Conservation (phyloP, 1,284 basidiomycete species). For the Taiwanofungus camphoratus region DNA sequence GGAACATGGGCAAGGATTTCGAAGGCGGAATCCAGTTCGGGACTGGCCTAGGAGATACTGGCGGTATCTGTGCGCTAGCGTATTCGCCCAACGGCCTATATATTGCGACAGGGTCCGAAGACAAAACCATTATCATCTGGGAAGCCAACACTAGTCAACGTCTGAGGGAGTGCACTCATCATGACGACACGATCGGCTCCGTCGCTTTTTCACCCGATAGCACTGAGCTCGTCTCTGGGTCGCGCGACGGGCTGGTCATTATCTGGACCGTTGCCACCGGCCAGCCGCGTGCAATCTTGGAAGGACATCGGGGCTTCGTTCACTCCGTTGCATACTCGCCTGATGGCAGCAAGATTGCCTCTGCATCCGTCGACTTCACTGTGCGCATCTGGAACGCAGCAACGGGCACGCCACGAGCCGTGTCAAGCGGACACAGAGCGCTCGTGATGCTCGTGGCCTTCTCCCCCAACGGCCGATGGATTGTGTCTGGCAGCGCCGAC, state of each 20-base stretch:
- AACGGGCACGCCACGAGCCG: constrained; percentile 2
- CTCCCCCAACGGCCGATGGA: constrained; percentile 15
- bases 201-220: constrained; percentile 20
- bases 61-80: constrained; percentile 13
- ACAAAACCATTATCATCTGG: constrained; percentile 23
- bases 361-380: constrained; percentile 16
- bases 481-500: constrained; percentile 19
- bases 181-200: constrained; percentile 12
- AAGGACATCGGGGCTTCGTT: constrained; percentile 13
- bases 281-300: not conserved
- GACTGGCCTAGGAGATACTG: too few species aligned
- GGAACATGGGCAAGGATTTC: too few species aligned
- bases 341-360: constrained; percentile 16
- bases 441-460: constrained; percentile 11
- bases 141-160: constrained; percentile 8
- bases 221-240: constrained; percentile 14
- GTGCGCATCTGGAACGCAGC: constrained; percentile 15
- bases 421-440: constrained; percentile 3
- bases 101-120: constrained; percentile 20
- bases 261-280: constrained; percentile 8
- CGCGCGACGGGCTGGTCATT: constrained; percentile 8
- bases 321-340: constrained; percentile 16
- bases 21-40: too few species aligned
- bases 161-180: constrained; percentile 1
- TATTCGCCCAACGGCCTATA: constrained; percentile 18